Percentiles rank a stretch among this genome's conserved stretches.
Evolutionary conservation across 2,329 filamentous ascomycete species (phyloP).

Genomic region (Xylaria sp.): DNA sequence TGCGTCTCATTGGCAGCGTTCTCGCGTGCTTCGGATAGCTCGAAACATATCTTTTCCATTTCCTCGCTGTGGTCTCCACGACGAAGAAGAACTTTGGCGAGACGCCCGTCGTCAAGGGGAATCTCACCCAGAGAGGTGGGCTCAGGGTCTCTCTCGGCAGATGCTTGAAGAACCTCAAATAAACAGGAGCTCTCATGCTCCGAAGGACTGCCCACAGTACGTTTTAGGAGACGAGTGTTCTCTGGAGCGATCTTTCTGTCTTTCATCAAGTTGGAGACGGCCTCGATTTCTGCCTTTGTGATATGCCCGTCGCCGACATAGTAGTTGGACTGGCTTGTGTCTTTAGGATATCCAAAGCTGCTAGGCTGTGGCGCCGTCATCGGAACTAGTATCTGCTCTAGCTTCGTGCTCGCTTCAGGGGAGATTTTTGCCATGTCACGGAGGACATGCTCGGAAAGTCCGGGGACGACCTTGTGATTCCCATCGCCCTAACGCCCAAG

Average conservation of each 20-base stretch:
- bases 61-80: not conserved
- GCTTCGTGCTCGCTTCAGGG: not conserved
- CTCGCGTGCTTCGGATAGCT: not conserved
- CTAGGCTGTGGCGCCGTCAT: constrained; percentile 9
- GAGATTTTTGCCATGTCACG: constrained; percentile 40
- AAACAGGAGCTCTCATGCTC: not conserved
- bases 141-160: not conserved
- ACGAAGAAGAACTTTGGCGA: not conserved
- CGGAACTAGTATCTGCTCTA: not conserved
- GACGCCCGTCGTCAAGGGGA: not conserved
- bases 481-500: constrained; percentile 40
- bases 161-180: constrained; percentile 7
- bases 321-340: not conserved
- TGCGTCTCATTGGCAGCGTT: not conserved
- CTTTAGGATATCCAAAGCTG: constrained; percentile 8
- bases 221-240: constrained; percentile 23
- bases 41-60: not conserved
- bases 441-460: constrained; percentile 33
- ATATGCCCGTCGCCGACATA: constrained; percentile 12
- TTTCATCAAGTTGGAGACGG: constrained; percentile 5
- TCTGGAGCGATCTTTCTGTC: not conserved
- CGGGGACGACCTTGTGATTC: constrained; percentile 46
- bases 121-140: not conserved
- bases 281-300: constrained; percentile 7
- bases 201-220: not conserved